Evolutionary conservation across 148 eudicot genomes (phyloP), one percentile per base, ranked within the genome.

Genomic region (Chenopodium berlandieri): DNA sequence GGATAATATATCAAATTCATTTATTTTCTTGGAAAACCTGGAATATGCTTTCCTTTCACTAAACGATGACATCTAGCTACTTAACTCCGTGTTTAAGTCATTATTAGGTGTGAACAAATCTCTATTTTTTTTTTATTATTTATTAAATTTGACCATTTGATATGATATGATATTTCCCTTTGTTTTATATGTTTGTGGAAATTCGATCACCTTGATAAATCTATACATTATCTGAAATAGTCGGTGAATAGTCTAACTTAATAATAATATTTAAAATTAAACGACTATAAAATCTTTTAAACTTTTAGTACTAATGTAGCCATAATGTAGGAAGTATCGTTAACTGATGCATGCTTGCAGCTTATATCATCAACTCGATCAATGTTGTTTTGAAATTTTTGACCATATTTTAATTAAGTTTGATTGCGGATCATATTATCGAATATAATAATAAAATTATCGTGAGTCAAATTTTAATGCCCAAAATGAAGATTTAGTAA

Each of bases 1-100:
- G 67, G 68, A 37, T 78, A 40, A 11, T 14, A 19, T 6, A 5
- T 66, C 2, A 1, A n/a, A 19, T 0, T n/a, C 23, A 9, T 78
- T 23, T 46, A 23, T 78, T 40, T 40, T 78, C 23, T 46, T 66
- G 19, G 44, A 23, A 34, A 66, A 65, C 6, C 46, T 64, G 5
- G 60, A 65, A 60, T 44, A 73, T 73, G 77, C 71, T 73, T 60
- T 73, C 62, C 58, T 70, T 73, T 27, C 71, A 73, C 46, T 44
- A 17, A 20, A 79, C 3, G 27, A 20, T 62, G 76, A 72, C 75
- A 58, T 71, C 56, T 62, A 37, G 82, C 54, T 58, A 16, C 70
- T 40, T 40, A 40, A 40, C 44, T 40, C 60, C 48, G 7, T 71
- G 40, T 78, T 63, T 50, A 31, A 79, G 65, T 74, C 77, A 9